phyloP scores from a whole-genome alignment of 805 yeast species.

The Suhomyces sp. region DNA sequence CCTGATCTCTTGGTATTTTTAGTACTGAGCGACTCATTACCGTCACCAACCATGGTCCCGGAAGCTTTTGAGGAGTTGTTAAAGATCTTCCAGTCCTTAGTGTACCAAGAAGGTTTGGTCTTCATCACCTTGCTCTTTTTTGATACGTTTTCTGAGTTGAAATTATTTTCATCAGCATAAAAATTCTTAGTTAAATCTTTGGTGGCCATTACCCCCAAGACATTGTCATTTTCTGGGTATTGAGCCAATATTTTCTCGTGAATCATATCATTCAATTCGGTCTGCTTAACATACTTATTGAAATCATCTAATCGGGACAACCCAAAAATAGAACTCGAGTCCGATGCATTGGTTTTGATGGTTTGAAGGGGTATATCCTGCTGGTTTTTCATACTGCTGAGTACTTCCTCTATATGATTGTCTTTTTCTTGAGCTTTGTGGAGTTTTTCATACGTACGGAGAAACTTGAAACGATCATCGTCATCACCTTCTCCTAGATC shows the following conservation, averaged over 20 bases:
- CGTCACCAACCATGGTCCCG: not conserved
- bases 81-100: slow-evolving; percentile 6
- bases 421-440: slow-evolving; percentile 8
- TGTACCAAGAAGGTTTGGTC: slow-evolving; percentile 14
- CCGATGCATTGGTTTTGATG: slow-evolving; percentile 5
- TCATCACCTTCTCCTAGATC: slow-evolving; percentile 1
- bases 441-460: slow-evolving; percentile 22
- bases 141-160: slow-evolving; percentile 4
- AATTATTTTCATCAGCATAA: slow-evolving; percentile 18
- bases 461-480: slow-evolving; percentile 24
- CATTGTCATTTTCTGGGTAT: slow-evolving; percentile 16
- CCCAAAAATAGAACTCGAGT: slow-evolving; percentile 23
- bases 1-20: slow-evolving; percentile 3
- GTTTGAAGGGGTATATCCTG: slow-evolving; percentile 12
- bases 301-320: slow-evolving; percentile 35
- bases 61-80: slow-evolving; percentile 1
- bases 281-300: slow-evolving; percentile 29
- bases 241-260: slow-evolving; percentile 15
- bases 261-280: slow-evolving; percentile 33
- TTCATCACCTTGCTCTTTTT: slow-evolving; percentile 4
- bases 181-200: slow-evolving; percentile 27
- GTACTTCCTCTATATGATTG: slow-evolving; percentile 2
- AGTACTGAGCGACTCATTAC: slow-evolving; percentile 1
- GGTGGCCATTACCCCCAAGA: slow-evolving; percentile 24
- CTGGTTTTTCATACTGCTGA: slow-evolving; percentile 8